Base-by-base conservation (phyloP, 441 rosid genomes). In the Adansonia grandidieri region DNA sequence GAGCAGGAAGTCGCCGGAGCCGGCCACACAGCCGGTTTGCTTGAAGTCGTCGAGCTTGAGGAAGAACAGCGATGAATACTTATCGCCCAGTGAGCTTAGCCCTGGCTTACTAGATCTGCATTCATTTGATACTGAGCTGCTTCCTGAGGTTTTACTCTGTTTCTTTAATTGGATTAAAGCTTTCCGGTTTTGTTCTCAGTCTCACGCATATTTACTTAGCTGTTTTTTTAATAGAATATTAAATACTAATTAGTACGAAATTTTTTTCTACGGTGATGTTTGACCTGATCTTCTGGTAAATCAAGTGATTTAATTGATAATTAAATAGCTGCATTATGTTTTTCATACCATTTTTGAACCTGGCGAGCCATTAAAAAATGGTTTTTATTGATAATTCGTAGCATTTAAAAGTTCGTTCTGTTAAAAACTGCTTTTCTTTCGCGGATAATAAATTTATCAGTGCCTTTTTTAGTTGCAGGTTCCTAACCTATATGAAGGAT, bases 401-500 rank as follows among this genome's bases (percentile, higher is more conserved):
- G 58, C 8, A 54, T 15, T 37, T 40, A 1, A 40, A 65, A 14
- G 6, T 70, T 70, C n/a, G 40, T 1, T 24, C 19, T 13, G 28
- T 67, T 56, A 54, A 14, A 19, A 24, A 45, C 45, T 75, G 47
- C 6, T 11, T 63, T 40, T 37, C 11, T 14, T n/a, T 28, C 9
- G 9, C 40, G 60, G 22, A 9, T 63, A n/a, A 24, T 50, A 47
- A 14, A 50, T 75, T 64, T 13, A 37, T 53, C 9, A 9, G 4
- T 77, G 28, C 1, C 14, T 68, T 47, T 9, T 73, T 24, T 81
- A 85, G 87, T 78, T 83, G 76, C 75, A 81, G 19, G 69, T 70
- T 81, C 77, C 89, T 44, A 71, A 80, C 73, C 73, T 54, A 2
- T 82, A 78, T 20, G 88, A 86, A 63, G 84, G 79, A 28, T 76